phyloP scores from a whole-genome alignment of 1,284 basidiomycete genomes.

The Porphyrellus sp. region DNA sequence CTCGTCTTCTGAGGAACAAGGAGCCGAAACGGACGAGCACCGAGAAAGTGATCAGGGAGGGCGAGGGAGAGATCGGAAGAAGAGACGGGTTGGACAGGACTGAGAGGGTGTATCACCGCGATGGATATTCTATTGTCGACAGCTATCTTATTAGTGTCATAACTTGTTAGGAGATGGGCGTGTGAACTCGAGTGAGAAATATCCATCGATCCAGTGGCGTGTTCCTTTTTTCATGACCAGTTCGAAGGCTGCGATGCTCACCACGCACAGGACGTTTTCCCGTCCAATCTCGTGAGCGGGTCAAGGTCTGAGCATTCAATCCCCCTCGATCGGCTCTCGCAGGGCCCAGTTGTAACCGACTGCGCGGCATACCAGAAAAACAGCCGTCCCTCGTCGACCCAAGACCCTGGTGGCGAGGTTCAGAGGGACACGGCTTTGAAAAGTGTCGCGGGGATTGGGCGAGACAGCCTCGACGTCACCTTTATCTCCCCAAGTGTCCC shows the following conservation, averaged over 20 bases:
- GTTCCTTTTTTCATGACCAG: too few species aligned
- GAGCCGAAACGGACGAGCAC: slow-evolving; percentile 6
- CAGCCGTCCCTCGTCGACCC: slow-evolving; percentile 13
- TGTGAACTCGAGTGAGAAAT: too few species aligned
- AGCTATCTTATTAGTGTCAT: slow-evolving; percentile 11
- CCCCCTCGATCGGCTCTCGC: slow-evolving; percentile 35
- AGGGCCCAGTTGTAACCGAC: slow-evolving; percentile 32
- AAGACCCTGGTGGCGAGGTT: slow-evolving; percentile 35
- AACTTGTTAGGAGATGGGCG: too few species aligned
- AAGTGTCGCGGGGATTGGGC: slow-evolving; percentile 33
- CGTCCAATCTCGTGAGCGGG: slow-evolving; percentile 31
- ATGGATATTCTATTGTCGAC: neutral
- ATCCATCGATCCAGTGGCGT: too few species aligned
- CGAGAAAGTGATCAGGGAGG: slow-evolving; percentile 17
- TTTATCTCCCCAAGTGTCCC: slow-evolving; percentile 21
- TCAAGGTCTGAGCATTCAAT: slow-evolving; percentile 36
- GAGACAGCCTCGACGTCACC: slow-evolving; percentile 1
- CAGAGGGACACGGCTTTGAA: slow-evolving; percentile 22
- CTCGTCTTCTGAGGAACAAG: slow-evolving; percentile 13
- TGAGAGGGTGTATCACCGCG: neutral
- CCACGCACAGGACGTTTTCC: slow-evolving; percentile 18
- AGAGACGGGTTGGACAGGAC: slow-evolving; percentile 24
- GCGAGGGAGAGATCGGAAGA: slow-evolving; percentile 32
- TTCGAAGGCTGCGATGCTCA: slow-evolving; percentile 34
- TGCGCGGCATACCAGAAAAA: slow-evolving; percentile 35